phyloP scores from a whole-genome alignment of 23 red algal genomes.

The Gracilaria gracilis region DNA sequence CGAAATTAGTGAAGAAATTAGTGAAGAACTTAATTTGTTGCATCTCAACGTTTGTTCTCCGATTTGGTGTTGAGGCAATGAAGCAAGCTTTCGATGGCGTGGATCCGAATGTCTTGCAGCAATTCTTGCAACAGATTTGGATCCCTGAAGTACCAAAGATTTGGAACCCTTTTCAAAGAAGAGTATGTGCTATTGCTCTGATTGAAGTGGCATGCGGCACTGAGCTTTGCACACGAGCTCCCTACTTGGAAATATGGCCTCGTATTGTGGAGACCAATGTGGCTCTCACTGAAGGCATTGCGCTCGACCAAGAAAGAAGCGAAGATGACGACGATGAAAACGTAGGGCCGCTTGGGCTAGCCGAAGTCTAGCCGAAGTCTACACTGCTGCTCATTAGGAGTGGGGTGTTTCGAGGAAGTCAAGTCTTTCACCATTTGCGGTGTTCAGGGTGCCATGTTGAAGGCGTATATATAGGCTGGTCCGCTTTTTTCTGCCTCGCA shows the following conservation, averaged over 20 bases:
- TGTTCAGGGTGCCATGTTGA: neutral
- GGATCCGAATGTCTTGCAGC: conserved; percentile 76
- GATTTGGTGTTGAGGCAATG: conserved; percentile 66
- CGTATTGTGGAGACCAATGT: conserved; percentile 55
- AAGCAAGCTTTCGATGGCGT: conserved; percentile 67
- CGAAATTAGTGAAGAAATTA: no score
- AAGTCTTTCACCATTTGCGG: conserved; percentile 16
- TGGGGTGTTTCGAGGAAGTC: conserved; percentile 49
- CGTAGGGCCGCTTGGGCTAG: conserved; percentile 30
- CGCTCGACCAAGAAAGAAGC: conserved; percentile 40
- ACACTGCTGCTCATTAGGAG: conserved; percentile 56
- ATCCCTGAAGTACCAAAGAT: conserved; percentile 63
- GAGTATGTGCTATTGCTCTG: conserved; percentile 64
- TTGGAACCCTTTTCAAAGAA: conserved; percentile 49
- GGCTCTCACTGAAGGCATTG: conserved; percentile 61
- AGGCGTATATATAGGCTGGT: no score
- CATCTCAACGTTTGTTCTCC: conserved; percentile 77
- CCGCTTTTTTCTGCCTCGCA: no score
- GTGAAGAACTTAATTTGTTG: conserved; percentile 72
- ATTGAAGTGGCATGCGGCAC: conserved; percentile 55
- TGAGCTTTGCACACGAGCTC: conserved; percentile 57
- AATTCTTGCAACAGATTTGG: conserved; percentile 89
- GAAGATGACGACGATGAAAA: conserved; percentile 59
- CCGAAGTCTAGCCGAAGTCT: conserved; percentile 48
- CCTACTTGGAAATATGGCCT: conserved; percentile 55